Evolutionary conservation across 257 asterid genomes (phyloP), one percentile per base, ranked within the genome.

Genomic region (Nicotiana attenuata): DNA sequence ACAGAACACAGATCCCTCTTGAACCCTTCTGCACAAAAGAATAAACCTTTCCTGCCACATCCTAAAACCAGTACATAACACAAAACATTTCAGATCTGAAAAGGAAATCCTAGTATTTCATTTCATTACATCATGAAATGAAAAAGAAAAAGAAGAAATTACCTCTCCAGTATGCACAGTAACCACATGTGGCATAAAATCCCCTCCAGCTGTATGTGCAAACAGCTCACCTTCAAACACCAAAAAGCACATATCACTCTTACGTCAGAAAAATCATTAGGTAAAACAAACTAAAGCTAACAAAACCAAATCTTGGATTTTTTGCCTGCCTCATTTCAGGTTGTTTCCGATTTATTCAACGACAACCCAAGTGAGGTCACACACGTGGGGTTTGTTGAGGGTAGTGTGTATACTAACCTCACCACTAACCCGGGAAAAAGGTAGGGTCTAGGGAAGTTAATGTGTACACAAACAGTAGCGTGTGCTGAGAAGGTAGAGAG

Each of bases 141-240:
- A 41, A 41, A 41, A 13, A n/a, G 57, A 3, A 59, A n/a, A 3
- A 1, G 3, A 47, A 41, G 0, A 17, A 24, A 45, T 76, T 87
- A 92, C 98, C 97, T 94, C 97, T 90, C 98, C 98, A 7, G 98
- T 76, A 77, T 91, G 82, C 66, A 91, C 97, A 56, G 92, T 93
- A 76, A 94, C 93, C 71, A 94, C 93, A 79, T 94, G 97, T 10
- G 98, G 97, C 45, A 94, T 93, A 69, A 94, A 94, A 82, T 93
- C 96, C 60, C 90, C 91, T 57, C 97, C 97, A 20, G 98, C 98
- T 3, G 98, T 94, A 90, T 80, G 91, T 68, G 93, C 89, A 83
- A 93, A 91, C 84, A 92, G 80, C 77, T 94, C 97, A 80, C 98
- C 98, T 93, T 87, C 89, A 87, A n/a, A 77, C 22, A 80, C 82